Conservation (phyloP, 2,329 filamentous ascomycete genomes). For the Huntiella omanensis region DNA sequence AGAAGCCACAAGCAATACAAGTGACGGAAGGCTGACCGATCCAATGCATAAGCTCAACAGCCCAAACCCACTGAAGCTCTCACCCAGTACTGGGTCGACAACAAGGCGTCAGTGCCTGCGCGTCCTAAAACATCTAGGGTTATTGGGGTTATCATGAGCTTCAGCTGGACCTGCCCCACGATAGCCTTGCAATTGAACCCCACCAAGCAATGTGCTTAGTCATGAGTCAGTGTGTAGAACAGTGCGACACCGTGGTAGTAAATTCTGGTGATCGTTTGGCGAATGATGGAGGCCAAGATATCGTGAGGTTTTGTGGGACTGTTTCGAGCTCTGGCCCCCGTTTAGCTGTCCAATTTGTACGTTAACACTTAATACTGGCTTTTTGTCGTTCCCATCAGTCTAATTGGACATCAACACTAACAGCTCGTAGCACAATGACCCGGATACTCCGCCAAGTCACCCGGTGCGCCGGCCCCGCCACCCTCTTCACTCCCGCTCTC, state of each 20-base stretch:
- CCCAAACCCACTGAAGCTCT: not conserved
- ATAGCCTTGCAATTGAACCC: not conserved
- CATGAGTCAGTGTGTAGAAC: not conserved
- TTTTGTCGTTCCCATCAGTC: not conserved
- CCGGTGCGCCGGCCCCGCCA: constrained; percentile 2
- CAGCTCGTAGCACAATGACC: constrained; percentile 2
- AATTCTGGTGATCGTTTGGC: not conserved
- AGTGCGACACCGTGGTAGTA: not conserved
- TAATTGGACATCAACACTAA: constrained; percentile 1
- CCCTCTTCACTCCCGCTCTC: not conserved
- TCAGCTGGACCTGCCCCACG: not conserved
- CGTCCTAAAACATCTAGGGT: constrained; percentile 1
- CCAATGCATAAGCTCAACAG: not conserved
- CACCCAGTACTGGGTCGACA: not conserved
- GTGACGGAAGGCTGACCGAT: not conserved
- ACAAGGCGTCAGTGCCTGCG: constrained; percentile 6
- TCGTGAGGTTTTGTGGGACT: no score
- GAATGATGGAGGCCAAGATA: no score
- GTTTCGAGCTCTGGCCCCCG: no score
- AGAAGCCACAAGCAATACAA: constrained; percentile 1
- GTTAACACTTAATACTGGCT: not conserved
- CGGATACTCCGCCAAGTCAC: constrained; percentile 9
- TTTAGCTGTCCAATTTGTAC: no score
- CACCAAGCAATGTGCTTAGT: not conserved
- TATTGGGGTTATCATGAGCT: not conserved